Conservation (phyloP, 805 yeast genomes). For the Saturnispora galanensis region DNA sequence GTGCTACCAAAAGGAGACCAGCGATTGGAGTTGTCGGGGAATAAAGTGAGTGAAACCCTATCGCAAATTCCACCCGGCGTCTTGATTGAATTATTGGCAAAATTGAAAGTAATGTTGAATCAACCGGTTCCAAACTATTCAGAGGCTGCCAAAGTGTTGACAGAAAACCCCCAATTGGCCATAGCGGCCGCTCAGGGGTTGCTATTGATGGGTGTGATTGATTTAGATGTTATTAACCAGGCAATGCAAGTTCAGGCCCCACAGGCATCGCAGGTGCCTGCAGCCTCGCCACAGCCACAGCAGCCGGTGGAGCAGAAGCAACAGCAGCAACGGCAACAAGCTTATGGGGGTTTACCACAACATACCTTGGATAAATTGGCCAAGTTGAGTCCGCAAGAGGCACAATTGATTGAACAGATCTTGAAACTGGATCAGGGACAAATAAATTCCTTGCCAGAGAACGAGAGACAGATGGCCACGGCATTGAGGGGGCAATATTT, state of each 20-base stretch:
- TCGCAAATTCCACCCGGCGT: conserved; percentile 62
- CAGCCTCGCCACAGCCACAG: conserved; percentile 8
- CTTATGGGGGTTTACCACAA: conserved; percentile 29
- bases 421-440: conserved; percentile 41
- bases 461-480: conserved; percentile 45
- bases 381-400: conserved; percentile 46
- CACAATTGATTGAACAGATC: conserved; percentile 45
- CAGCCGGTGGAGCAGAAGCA: conserved; percentile 4
- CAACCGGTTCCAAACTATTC: conserved; percentile 41
- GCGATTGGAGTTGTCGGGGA: conserved; percentile 29
- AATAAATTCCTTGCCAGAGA: conserved; percentile 38
- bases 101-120: conserved; percentile 46
- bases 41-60: conserved; percentile 51
- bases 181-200: conserved; percentile 65
- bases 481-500: conserved; percentile 47
- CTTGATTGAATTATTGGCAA: conserved; percentile 57
- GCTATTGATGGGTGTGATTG: conserved; percentile 67
- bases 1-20: conserved; percentile 36
- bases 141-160: conserved; percentile 44
- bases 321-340: conserved; percentile 6
- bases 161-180: conserved; percentile 47
- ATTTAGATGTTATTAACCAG: conserved; percentile 54
- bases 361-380: conserved; percentile 41
- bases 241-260: conserved; percentile 25
- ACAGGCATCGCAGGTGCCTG: conserved; percentile 12